Evolutionary conservation across 2,329 filamentous ascomycete species (phyloP).

Genomic region (Exophiala alcalophila): DNA sequence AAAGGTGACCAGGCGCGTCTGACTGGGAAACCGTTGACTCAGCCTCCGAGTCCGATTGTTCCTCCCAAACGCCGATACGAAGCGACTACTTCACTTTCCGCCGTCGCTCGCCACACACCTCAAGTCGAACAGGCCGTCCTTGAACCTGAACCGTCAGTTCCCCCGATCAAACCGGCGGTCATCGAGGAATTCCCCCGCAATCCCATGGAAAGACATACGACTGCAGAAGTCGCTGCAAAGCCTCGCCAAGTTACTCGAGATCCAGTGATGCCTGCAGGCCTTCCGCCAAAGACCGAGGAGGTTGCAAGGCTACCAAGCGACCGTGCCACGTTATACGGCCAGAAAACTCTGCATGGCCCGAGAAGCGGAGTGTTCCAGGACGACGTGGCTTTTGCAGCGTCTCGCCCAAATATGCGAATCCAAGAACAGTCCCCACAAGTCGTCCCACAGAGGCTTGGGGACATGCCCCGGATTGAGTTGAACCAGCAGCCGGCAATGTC

Average conservation of each 20-base stretch:
- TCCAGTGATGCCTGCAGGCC: conserved; percentile 7
- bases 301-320: conserved; percentile 31
- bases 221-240: conserved; percentile 24
- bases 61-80: conserved; percentile 49
- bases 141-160: conserved; percentile 41
- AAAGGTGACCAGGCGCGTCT: conserved; percentile 45
- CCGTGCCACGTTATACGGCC: conserved; percentile 34
- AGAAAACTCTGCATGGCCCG: conserved; percentile 40
- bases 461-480: conserved; percentile 14
- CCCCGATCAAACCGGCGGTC: conserved; percentile 35
- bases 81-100: conserved; percentile 41
- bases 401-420: conserved; percentile 35
- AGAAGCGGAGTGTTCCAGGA: conserved; percentile 46
- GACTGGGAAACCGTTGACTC: conserved; percentile 44
- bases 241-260: conserved; percentile 15
- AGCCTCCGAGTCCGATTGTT: conserved; percentile 43
- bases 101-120: conserved; percentile 20
- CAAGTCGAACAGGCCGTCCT: conserved; percentile 36
- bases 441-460: conserved; percentile 22
- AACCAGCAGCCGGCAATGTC: conserved; percentile 14
- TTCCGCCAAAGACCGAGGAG: conserved; percentile 34
- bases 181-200: conserved; percentile 29
- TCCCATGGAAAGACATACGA: conserved; percentile 19
- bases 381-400: conserved; percentile 33
- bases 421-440: conserved; percentile 34